A percentile compares a stretch with the other conserved stretches of the same genome.
These are phyloP conservation scores for Byssoonygena ceratinophila DNA, from an alignment of 2,329 filamentous ascomycete genomes.

Conservation along the genomic window DNA sequence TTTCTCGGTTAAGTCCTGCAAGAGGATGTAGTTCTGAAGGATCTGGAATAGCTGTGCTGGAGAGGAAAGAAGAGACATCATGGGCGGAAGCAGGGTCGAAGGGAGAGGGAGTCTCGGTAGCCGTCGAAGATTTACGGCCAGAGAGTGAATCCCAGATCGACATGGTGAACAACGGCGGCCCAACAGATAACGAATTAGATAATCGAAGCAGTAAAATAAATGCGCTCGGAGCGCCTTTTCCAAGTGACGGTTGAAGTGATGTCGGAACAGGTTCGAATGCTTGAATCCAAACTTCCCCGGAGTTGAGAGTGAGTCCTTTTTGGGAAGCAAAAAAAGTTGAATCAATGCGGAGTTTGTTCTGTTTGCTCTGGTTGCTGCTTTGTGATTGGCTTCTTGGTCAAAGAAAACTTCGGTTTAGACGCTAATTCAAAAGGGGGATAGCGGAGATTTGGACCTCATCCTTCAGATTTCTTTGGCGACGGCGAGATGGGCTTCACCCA, in stretches of 20 bases:
- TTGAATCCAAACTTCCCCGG: background rate
- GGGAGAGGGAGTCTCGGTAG: constrained; percentile 42
- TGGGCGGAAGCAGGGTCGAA: constrained; percentile 65
- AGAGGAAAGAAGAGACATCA: constrained; percentile 80
- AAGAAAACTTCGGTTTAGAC: background rate
- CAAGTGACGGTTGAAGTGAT: background rate
- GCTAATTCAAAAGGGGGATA: background rate
- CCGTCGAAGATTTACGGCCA: constrained; percentile 47
- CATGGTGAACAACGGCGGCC: constrained; percentile 32
- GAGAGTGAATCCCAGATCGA: constrained; percentile 52
- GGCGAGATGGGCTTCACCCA: background rate
- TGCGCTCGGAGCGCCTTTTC: background rate
- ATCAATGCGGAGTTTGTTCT: background rate
- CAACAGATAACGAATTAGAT: constrained; percentile 18
- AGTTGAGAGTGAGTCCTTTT: background rate
- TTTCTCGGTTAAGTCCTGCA: constrained; percentile 82
- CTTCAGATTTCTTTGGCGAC: background rate
- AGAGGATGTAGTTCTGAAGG: constrained; percentile 84
- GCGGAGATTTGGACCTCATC: background rate
- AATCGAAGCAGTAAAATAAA: background rate
- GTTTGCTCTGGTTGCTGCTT: background rate
- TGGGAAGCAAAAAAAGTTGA: constrained; percentile 5
- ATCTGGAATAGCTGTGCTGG: constrained; percentile 65
- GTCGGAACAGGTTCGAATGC: background rate
- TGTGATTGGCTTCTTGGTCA: background rate